Evolutionary conservation across 495 filamentous ascomycete genomes (phyloP).

Genomic region (Pseudotulostoma volvatum): DNA sequence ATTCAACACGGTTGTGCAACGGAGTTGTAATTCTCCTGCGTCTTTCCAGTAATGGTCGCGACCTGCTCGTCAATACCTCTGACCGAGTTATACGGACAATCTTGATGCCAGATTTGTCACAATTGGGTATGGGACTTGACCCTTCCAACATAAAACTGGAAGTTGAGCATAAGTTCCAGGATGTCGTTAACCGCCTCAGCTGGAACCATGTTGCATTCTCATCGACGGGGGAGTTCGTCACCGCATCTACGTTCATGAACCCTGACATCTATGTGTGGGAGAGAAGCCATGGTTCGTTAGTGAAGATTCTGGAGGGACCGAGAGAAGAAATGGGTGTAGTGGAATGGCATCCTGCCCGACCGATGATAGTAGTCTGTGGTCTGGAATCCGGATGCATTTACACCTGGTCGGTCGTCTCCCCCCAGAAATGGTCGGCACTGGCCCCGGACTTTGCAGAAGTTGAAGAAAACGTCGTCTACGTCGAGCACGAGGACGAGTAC

Average conservation of each 20-base stretch:
- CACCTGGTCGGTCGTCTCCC: constrained; percentile 81
- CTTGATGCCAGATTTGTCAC: constrained; percentile 47
- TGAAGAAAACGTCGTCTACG: constrained; percentile 94
- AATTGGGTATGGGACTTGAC: constrained; percentile 29
- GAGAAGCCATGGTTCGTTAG: constrained; percentile 75
- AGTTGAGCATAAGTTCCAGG: constrained; percentile 95
- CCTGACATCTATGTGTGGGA: constrained; percentile 99
- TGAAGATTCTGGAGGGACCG: constrained; percentile 89
- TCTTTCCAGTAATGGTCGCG: constrained; percentile 63
- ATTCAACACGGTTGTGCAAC: constrained; percentile 70
- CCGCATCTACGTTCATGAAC: constrained; percentile 89
- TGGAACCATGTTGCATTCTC: constrained; percentile 97
- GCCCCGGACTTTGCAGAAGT: constrained; percentile 95
- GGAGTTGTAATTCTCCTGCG: constrained; percentile 82
- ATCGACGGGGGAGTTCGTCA: constrained; percentile 71
- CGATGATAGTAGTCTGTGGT: constrained; percentile 76
- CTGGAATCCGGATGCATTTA: constrained; percentile 79
- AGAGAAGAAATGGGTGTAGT: constrained; percentile 89
- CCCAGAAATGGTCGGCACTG: constrained; percentile 90
- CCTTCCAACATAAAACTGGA: constrained; percentile 52
- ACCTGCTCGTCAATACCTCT: constrained; percentile 75
- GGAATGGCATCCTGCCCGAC: constrained; percentile 91
- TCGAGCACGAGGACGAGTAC: constrained; percentile 92
- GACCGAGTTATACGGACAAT: constrained; percentile 89
- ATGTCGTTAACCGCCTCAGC: constrained; percentile 81